Percentiles rank a stretch among this genome's conserved stretches.
Evolutionary conservation across 495 filamentous ascomycete species (phyloP).

Genomic region (Hypoxylon crocopeplum): DNA sequence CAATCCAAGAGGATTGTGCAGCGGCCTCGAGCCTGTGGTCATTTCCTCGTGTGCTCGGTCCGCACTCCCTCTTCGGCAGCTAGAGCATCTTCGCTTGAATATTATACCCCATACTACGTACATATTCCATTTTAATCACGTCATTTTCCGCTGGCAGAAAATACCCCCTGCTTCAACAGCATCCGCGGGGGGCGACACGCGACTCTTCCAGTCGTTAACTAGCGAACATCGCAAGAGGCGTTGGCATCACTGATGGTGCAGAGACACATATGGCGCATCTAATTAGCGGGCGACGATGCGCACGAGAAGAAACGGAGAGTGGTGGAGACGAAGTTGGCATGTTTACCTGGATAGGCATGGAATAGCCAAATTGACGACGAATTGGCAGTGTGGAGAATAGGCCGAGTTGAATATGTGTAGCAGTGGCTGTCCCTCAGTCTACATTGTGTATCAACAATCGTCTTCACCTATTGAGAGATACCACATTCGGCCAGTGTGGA

Average conservation of each 20-base stretch:
- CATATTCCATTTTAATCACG: conserved; percentile 35
- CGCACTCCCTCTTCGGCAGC: conserved; percentile 1
- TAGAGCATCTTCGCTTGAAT: conserved; percentile 31
- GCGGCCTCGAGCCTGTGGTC: conserved; percentile 43
- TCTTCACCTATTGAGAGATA: conserved; percentile 5
- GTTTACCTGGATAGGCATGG: conserved; percentile 23
- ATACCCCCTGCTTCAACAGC: conserved; percentile 32
- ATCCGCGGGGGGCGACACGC: conserved; percentile 7
- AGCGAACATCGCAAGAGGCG: conserved; percentile 3
- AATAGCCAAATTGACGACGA: conserved; percentile 15
- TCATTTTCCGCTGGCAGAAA: conserved; percentile 38
- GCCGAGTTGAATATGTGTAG: conserved; percentile 1
- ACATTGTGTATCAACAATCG: conserved; percentile 4
- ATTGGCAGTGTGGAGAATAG: conserved; percentile 1
- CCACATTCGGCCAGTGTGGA: conserved; percentile 4
- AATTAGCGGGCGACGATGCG: conserved; percentile 6
- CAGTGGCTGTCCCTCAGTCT: conserved; percentile 4
- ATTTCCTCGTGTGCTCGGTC: conserved; percentile 38
- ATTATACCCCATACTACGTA: conserved; percentile 41
- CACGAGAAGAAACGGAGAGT: neutral
- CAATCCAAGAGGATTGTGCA: neutral
- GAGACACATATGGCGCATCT: conserved; percentile 10
- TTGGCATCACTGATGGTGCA: conserved; percentile 7
- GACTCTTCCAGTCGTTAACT: conserved; percentile 2
- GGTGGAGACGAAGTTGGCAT: conserved; percentile 11